Evolutionary conservation across 2,329 filamentous ascomycete genomes (phyloP).

Genomic region (Cadophora sp.): DNA sequence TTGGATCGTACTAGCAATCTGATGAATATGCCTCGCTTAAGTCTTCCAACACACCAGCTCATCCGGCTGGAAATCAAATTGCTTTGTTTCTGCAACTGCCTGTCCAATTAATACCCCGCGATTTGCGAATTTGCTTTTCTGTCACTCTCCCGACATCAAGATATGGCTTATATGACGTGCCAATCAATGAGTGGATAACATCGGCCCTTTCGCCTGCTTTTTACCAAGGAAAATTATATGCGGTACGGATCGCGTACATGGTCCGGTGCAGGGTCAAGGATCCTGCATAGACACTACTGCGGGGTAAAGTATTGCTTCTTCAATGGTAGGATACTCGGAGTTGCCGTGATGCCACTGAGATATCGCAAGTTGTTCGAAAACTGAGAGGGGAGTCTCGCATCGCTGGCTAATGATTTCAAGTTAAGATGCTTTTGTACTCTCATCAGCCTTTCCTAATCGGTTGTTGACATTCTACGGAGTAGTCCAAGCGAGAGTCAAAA

Average conservation of each 20-base stretch:
- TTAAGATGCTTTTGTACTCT: too few relatives aligned
- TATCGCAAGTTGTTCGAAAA: neutral
- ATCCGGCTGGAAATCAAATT: too few relatives aligned
- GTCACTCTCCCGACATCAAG: neutral
- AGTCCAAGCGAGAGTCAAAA: neutral
- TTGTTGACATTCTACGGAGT: neutral
- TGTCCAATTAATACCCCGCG: neutral
- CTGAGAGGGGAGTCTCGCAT: too few relatives aligned
- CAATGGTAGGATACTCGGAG: neutral
- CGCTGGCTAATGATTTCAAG: too few relatives aligned
- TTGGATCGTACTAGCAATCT: neutral
- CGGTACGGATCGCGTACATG: neutral
- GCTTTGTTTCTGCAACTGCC: neutral
- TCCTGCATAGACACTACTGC: neutral
- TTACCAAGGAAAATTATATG: neutral
- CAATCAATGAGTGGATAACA: neutral
- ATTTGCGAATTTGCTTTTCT: neutral
- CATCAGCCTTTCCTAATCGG: too few relatives aligned
- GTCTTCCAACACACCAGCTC: neutral
- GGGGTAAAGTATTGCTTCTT: neutral
- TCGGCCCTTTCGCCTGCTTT: slow-evolving; percentile 19
- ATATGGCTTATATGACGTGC: neutral
- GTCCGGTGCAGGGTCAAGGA: slow-evolving; percentile 9
- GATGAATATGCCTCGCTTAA: neutral
- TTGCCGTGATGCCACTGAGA: too few relatives aligned